Percentiles rank a stretch among this genome's conserved stretches.
These are phyloP conservation scores for Aspergillus cejpii DNA, from an alignment of 2,329 filamentous ascomycete species.

Conservation along the genomic window DNA sequence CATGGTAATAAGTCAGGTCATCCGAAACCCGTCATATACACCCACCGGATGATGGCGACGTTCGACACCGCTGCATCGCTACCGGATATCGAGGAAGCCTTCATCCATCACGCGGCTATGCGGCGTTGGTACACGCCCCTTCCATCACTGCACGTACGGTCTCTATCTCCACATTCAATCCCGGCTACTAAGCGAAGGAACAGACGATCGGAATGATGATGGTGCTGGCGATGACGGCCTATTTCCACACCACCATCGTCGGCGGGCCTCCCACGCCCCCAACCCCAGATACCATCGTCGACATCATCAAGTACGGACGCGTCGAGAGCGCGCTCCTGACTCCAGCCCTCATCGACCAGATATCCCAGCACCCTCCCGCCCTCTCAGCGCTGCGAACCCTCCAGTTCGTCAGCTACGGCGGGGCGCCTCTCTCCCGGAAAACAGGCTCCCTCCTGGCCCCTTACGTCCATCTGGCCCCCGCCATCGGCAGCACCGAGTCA, in stretches of 20 bases:
- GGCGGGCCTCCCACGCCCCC: slow-evolving; percentile 15
- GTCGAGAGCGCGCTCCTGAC: slow-evolving; percentile 16
- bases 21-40: slow-evolving; percentile 20
- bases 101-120: slow-evolving; percentile 9
- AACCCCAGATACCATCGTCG: slow-evolving; percentile 8
- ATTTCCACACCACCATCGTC: slow-evolving; percentile 11
- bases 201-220: slow-evolving; percentile 19
- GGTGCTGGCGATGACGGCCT: slow-evolving; percentile 15
- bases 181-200: not conserved
- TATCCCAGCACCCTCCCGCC: slow-evolving; percentile 11
- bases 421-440: slow-evolving; percentile 22
- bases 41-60: slow-evolving; percentile 18
- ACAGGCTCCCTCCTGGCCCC: slow-evolving; percentile 19
- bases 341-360: slow-evolving; percentile 20
- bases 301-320: slow-evolving; percentile 15
- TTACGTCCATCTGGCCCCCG: slow-evolving; percentile 12
- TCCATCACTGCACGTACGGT: slow-evolving; percentile 21
- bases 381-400: slow-evolving; percentile 14
- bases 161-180: not conserved
- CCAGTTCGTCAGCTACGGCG: slow-evolving; percentile 15
- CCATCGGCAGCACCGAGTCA: slow-evolving; percentile 23
- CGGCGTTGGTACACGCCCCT: slow-evolving; percentile 18
- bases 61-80: slow-evolving; percentile 6
- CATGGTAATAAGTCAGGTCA: slow-evolving; percentile 4
- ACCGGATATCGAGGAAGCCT: slow-evolving; percentile 7